Base-by-base conservation (phyloP, 164 flowering plant genomes). In the Annona squamosa region DNA sequence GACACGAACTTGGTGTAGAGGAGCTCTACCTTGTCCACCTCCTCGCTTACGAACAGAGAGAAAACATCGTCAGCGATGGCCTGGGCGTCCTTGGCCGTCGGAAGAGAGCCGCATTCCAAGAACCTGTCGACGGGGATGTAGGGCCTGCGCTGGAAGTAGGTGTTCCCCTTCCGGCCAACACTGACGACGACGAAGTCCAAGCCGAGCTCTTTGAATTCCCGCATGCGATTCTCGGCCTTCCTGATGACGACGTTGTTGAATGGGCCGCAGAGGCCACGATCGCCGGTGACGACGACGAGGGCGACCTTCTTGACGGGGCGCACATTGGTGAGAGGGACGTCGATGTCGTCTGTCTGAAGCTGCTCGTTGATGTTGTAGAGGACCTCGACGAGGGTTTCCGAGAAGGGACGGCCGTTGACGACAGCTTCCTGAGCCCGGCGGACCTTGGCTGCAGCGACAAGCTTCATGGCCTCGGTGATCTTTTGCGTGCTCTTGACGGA, bases 351-450 rank as follows among this genome's bases (percentile, higher is more conserved):
- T 2, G 74, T 72, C 70, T 83, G 90, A 43, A 85, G 81, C 79
- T 84, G 87, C 69, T 91, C 90, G 72, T 85, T 87, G 63, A 94
- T 81, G 78, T 73, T 65, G 78, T 77, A 87, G 4, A 94, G 81
- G 48, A 90, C 83, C 46, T 90, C 88, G n/a, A 80, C 88, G 5
- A 94, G 86, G 46, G 90, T 74, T 71, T 90, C 88, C 6, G 94
- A 72, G 74, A 92, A 94, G 26, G 98, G 98, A 17, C 98, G 80
- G 68, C 90, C 82, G 47, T 77, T 92, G 64, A 94, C 83, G 57
- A 94, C 98, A 9, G 97, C 97, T 81, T 94, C 97, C 71, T 92
- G 98, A 47, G 98, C 98, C 71, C 91, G 80, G 16, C 98, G 82
- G 68, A 94, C 89, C 73, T 79, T 92, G 1, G 97, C 97, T 2